These are phyloP conservation scores for Beauveria brongniartii DNA, from an alignment of 2,329 filamentous ascomycete species.

Conservation along the genomic window DNA sequence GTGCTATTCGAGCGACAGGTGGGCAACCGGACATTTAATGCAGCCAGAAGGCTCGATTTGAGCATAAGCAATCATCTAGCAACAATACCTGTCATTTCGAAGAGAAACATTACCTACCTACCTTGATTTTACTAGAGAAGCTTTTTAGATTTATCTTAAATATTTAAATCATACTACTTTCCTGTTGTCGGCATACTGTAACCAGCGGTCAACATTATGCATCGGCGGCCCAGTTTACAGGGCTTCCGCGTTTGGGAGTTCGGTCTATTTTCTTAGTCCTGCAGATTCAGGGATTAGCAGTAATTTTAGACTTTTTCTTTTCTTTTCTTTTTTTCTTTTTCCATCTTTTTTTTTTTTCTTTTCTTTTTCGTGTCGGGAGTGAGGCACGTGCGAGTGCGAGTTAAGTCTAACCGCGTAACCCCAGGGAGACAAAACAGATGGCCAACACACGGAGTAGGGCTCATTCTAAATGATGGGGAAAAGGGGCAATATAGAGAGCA, in stretches of 20 bases:
- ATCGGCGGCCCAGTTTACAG: not conserved
- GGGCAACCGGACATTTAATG: too few relatives aligned
- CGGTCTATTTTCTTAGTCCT: not conserved
- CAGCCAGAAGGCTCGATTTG: too few relatives aligned
- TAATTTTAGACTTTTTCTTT: not conserved
- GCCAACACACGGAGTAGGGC: too few relatives aligned
- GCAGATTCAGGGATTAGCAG: not conserved
- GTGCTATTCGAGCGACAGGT: too few relatives aligned
- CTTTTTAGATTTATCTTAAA: not conserved
- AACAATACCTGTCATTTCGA: too few relatives aligned
- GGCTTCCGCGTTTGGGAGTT: not conserved
- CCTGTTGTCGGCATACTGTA: not conserved
- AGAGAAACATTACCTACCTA: too few relatives aligned
- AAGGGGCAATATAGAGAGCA: too few relatives aligned
- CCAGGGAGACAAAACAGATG: too few relatives aligned
- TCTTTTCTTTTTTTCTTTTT: not conserved
- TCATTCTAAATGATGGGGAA: too few relatives aligned
- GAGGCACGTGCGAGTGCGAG: too few relatives aligned
- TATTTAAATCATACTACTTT: not conserved
- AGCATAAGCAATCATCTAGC: too few relatives aligned
- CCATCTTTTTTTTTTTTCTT: not conserved
- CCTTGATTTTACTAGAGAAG: not conserved
- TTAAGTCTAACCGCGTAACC: too few relatives aligned
- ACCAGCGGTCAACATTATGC: not conserved
- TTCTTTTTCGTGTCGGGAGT: not conserved